These are phyloP conservation scores for Podaxis rugospora DNA, from an alignment of 768 basidiomycete species.

Conservation along the genomic window DNA sequence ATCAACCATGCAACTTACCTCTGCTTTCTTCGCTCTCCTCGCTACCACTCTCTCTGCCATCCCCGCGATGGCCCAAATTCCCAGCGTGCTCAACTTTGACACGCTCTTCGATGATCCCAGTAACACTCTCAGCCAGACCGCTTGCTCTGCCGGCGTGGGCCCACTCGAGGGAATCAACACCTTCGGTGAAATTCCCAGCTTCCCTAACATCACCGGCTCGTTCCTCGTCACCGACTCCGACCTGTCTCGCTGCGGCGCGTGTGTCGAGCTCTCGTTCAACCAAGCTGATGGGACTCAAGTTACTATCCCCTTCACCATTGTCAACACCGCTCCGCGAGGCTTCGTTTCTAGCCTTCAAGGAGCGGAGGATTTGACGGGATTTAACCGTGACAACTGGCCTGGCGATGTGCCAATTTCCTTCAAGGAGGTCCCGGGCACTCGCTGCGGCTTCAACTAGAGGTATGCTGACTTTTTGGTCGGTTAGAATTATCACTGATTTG, in stretches of 20 bases:
- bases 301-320: constrained; percentile 6
- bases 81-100: not conserved
- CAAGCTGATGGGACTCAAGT: not conserved
- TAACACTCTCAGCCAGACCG: not conserved
- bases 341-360: constrained; percentile 4
- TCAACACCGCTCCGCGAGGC: constrained; percentile 1
- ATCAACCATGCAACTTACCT: not conserved
- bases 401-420: not conserved
- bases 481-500: no score
- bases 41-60: not conserved
- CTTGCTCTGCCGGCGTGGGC: constrained; percentile 9
- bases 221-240: not conserved
- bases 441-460: constrained; percentile 6
- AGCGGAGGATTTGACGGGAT: constrained; percentile 1
- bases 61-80: not conserved
- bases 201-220: constrained; percentile 9
- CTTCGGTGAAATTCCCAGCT: constrained; percentile 10
- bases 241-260: constrained; percentile 7
- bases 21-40: not conserved
- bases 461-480: not conserved
- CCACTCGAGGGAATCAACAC: constrained; percentile 7
- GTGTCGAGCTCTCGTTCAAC: constrained; percentile 2
- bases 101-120: not conserved
- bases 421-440: constrained; percentile 1
- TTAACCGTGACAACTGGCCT: not conserved